Evolutionary conservation across 1,284 basidiomycete genomes (phyloP).

Genomic region (Vanrija pseudolonga): DNA sequence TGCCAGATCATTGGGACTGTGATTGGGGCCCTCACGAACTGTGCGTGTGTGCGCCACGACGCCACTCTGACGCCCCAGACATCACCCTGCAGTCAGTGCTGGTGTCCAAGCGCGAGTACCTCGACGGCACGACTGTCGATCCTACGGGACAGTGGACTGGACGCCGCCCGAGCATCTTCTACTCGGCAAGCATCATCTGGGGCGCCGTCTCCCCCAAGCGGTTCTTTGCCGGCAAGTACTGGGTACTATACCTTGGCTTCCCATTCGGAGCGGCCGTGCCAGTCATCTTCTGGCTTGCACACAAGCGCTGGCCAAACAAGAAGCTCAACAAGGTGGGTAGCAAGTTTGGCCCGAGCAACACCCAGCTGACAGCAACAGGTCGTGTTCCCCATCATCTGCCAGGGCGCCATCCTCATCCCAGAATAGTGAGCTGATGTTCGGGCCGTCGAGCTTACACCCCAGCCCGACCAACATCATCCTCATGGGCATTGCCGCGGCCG

Average conservation of each 20-base stretch:
- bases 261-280: conserved; percentile 50
- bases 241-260: conserved; percentile 50
- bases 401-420: conserved; percentile 49
- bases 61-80: conserved; percentile 26
- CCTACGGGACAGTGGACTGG: conserved; percentile 52
- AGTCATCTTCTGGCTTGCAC: conserved; percentile 48
- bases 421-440: conserved; percentile 36
- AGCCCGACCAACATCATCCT: conserved; percentile 55
- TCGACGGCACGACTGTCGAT: conserved; percentile 49
- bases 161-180: conserved; percentile 45
- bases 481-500: conserved; percentile 48
- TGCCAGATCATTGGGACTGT: conserved; percentile 53
- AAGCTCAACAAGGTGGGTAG: conserved; percentile 42
- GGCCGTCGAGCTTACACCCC: conserved; percentile 9
- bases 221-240: conserved; percentile 53
- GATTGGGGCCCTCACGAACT: conserved; percentile 51
- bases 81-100: conserved; percentile 50
- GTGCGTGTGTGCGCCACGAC: conserved; percentile 15
- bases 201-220: conserved; percentile 51
- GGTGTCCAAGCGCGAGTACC: conserved; percentile 38
- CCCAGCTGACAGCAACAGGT: conserved; percentile 29
- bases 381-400: conserved; percentile 53
- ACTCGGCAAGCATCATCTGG: conserved; percentile 50
- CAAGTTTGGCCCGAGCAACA: too few relatives aligned
- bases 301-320: conserved; percentile 45